phyloP scores from a whole-genome alignment of 371 early-diverging fungal species.

The Haplosporangium sp. region DNA sequence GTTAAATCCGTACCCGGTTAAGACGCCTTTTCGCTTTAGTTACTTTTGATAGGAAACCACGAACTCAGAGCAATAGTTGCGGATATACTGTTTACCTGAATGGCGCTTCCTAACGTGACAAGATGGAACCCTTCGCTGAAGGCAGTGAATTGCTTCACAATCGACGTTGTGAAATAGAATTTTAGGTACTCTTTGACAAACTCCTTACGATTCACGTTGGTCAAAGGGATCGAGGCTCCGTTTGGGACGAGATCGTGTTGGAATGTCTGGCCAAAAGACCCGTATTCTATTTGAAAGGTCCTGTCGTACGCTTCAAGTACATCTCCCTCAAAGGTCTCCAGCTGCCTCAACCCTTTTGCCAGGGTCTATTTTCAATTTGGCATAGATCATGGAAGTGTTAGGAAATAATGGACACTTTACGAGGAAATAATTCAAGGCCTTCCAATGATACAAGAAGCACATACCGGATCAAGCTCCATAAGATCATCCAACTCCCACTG shows the following conservation, averaged over 20 bases:
- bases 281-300: slow-evolving; percentile 83
- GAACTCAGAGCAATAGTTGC: too few species aligned
- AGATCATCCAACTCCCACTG: slow-evolving; percentile 72
- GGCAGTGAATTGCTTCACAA: slow-evolving; percentile 85
- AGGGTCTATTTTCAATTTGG: slow-evolving; percentile 61
- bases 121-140: slow-evolving; percentile 92
- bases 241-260: slow-evolving; percentile 75
- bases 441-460: background rate
- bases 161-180: slow-evolving; percentile 70
- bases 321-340: slow-evolving; percentile 79
- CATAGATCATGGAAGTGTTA: too few species aligned
- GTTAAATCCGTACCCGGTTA: background rate
- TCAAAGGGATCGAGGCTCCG: slow-evolving; percentile 79
- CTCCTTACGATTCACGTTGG: slow-evolving; percentile 74
- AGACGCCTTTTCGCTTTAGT: background rate
- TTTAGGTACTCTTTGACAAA: slow-evolving; percentile 81
- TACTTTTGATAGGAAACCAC: too few species aligned
- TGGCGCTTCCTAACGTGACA: slow-evolving; percentile 87
- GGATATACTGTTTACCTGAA: slow-evolving; percentile 58
- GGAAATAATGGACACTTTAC: too few species aligned
- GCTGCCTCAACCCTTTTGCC: slow-evolving; percentile 82
- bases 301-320: slow-evolving; percentile 87
- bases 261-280: slow-evolving; percentile 77
- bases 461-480: slow-evolving; percentile 67
- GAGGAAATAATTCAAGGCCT: background rate